These are phyloP conservation scores for Botrytis galanthina DNA, from an alignment of 2,329 filamentous ascomycete genomes.

Conservation along the genomic window DNA sequence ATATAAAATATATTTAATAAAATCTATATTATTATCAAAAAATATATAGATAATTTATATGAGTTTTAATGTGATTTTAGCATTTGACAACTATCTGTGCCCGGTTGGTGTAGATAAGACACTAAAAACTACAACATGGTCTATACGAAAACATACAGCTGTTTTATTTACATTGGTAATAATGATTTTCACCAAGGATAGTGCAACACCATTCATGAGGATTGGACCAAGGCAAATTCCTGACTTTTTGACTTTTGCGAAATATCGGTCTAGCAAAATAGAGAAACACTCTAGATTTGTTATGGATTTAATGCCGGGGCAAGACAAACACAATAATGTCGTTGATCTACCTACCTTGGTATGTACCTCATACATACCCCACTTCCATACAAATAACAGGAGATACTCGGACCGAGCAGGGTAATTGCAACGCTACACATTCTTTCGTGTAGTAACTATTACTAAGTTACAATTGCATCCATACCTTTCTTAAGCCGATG, in stretches of 20 bases:
- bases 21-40: no score
- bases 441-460: neutral
- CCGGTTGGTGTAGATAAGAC: no score
- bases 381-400: neutral
- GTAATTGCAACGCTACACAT: conserved; percentile 4
- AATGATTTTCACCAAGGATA: neutral
- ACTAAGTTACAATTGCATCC: neutral
- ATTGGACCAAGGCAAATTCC: neutral
- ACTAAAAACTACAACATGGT: neutral
- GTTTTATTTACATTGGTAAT: neutral
- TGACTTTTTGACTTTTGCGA: neutral
- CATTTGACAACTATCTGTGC: no score
- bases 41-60: no score
- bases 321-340: neutral
- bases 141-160: neutral
- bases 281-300: neutral
- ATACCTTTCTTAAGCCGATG: neutral
- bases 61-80: no score
- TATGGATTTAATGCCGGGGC: neutral
- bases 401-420: conserved; percentile 9
- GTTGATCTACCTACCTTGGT: neutral
- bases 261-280: neutral
- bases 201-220: neutral
- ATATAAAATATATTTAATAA: no score
- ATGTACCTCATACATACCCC: neutral